These are phyloP conservation scores for Psophocarpus tetragonolobus DNA, from an alignment of 306 rosid species.

Conservation along the genomic window DNA sequence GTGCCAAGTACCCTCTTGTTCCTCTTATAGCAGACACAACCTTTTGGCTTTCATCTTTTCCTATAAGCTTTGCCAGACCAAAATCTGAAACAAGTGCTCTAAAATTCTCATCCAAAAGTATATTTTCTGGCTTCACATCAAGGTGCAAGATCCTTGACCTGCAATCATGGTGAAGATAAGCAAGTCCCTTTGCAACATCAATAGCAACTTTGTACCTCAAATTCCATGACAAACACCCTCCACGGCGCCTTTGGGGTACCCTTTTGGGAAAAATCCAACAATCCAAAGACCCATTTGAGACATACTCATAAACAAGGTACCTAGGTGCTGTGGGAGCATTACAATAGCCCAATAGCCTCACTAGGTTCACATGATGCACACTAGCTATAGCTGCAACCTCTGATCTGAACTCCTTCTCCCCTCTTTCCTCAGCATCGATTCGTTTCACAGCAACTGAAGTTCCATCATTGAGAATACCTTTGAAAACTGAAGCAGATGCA, in stretches of 20 bases:
- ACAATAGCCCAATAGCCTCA: constrained; percentile 70
- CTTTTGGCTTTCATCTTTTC: constrained; percentile 57
- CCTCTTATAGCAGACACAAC: constrained; percentile 67
- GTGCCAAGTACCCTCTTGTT: constrained; percentile 83
- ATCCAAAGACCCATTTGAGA: constrained; percentile 76
- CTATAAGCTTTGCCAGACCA: constrained; percentile 74
- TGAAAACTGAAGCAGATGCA: constrained; percentile 77
- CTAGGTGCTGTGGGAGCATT: constrained; percentile 52
- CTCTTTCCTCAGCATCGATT: constrained; percentile 54
- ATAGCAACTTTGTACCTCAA: constrained; percentile 62
- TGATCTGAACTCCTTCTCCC: constrained; percentile 72
- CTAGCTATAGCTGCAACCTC: constrained; percentile 87
- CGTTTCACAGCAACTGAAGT: constrained; percentile 75
- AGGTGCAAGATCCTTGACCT: constrained; percentile 75
- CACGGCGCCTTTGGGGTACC: not conserved
- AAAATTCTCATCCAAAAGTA: constrained; percentile 66
- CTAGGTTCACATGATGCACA: constrained; percentile 75
- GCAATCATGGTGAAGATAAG: constrained; percentile 84
- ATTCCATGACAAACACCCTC: constrained; percentile 73
- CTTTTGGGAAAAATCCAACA: constrained; percentile 66
- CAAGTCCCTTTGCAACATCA: constrained; percentile 75
- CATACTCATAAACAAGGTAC: constrained; percentile 68
- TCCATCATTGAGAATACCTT: constrained; percentile 73
- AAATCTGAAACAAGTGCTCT: constrained; percentile 68
- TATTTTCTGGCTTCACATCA: constrained; percentile 83